Conservation (phyloP, 352 stramenopile species). For the Phytophthora hibernalis region DNA sequence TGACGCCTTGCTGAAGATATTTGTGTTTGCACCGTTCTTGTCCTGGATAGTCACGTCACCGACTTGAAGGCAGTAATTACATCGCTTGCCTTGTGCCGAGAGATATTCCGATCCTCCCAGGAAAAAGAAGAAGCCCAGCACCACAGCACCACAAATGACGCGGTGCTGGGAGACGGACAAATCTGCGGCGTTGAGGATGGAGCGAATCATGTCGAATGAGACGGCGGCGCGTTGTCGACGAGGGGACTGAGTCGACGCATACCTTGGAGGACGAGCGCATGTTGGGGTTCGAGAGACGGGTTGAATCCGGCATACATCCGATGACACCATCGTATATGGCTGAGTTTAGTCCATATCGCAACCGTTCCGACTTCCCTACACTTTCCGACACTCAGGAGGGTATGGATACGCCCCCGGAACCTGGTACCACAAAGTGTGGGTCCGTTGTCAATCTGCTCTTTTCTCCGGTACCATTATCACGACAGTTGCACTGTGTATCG, state of each 20-base stretch:
- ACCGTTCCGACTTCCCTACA: too few relatives aligned
- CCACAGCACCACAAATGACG: conserved; percentile 24
- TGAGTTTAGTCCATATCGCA: conserved; percentile 1
- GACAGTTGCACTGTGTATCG: too few relatives aligned
- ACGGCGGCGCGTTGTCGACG: conserved; percentile 2
- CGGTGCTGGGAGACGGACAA: conserved; percentile 19
- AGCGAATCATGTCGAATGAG: conserved; percentile 7
- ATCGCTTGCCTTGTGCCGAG: neutral
- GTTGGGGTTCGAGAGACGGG: neutral
- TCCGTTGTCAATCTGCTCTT: too few relatives aligned
- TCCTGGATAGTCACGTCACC: conserved; percentile 3
- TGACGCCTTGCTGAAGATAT: conserved; percentile 1
- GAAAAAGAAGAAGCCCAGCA: conserved; percentile 22
- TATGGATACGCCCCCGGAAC: too few relatives aligned
- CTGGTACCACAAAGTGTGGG: too few relatives aligned
- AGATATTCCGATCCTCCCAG: conserved; percentile 15
- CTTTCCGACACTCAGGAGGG: too few relatives aligned
- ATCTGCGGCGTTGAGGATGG: neutral
- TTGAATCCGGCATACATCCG: neutral
- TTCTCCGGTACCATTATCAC: too few relatives aligned
- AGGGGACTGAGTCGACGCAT: neutral
- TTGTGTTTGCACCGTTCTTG: neutral
- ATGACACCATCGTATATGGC: conserved; percentile 2
- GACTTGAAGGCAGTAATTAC: conserved; percentile 16
- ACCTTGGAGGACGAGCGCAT: conserved; percentile 1